Percentiles rank a stretch among this genome's conserved stretches.
These are phyloP conservation scores for Cystobasidium pallidum DNA, from an alignment of 1,284 basidiomycete species.

Conservation along the genomic window DNA sequence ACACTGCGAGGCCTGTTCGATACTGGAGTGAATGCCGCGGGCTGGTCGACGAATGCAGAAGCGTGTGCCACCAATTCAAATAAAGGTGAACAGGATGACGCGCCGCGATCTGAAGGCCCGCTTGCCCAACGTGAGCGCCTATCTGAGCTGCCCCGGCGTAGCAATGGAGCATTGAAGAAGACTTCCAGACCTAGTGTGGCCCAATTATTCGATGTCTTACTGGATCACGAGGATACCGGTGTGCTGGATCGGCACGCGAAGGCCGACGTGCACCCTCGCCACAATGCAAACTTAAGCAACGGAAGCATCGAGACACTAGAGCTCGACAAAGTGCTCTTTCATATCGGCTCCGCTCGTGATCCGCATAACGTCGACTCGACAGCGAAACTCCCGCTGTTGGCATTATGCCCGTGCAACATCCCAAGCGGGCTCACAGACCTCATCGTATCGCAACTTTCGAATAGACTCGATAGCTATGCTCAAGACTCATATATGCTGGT, in stretches of 20 bases:
- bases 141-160: background rate
- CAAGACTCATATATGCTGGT: slow-evolving; percentile 37
- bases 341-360: slow-evolving; percentile 19
- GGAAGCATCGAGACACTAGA: background rate
- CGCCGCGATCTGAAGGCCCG: background rate
- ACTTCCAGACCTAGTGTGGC: slow-evolving; percentile 7
- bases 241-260: background rate
- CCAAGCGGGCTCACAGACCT: slow-evolving; percentile 11
- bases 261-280: too few relatives aligned
- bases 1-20: slow-evolving; percentile 12
- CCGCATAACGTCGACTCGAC: background rate
- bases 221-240: background rate
- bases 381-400: slow-evolving; percentile 15
- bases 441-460: slow-evolving; percentile 6
- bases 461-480: slow-evolving; percentile 21
- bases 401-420: slow-evolving; percentile 32
- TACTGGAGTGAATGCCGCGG: background rate
- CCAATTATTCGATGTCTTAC: background rate
- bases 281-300: background rate
- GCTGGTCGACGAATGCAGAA: background rate
- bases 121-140: background rate
- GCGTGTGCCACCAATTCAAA: too few relatives aligned
- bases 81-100: background rate
- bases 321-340: slow-evolving; percentile 17
- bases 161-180: background rate